These are phyloP conservation scores for Drechslerella coelobrocha DNA, from an alignment of 2,329 filamentous ascomycete species.

Conservation along the genomic window DNA sequence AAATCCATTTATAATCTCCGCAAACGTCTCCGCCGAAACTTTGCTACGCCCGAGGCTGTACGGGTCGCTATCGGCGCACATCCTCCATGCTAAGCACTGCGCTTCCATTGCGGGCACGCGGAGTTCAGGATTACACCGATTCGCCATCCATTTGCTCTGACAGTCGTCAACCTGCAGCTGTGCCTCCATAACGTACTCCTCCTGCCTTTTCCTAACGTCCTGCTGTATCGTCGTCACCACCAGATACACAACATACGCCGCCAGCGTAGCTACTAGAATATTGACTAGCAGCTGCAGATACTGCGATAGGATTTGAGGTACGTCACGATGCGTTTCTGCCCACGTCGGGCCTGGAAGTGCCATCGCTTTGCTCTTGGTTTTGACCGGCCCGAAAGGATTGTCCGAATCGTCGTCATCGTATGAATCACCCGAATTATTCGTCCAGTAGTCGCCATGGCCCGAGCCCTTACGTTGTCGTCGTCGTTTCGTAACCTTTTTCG, in stretches of 20 bases:
- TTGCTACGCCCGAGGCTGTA: conserved; percentile 77
- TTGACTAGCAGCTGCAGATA: conserved; percentile 71
- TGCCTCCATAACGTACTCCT: conserved; percentile 72
- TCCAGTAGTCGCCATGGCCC: conserved; percentile 21
- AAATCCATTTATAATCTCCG: conserved; percentile 91
- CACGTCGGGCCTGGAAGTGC: conserved; percentile 31
- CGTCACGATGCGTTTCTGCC: conserved; percentile 66
- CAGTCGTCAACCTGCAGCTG: conserved; percentile 77
- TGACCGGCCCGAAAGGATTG: conserved; percentile 13
- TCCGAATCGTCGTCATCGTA: conserved; percentile 36
- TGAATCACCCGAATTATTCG: conserved; percentile 34
- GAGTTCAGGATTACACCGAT: conserved; percentile 72
- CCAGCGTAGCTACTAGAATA: conserved; percentile 65
- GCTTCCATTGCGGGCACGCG: conserved; percentile 75
- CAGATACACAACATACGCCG: conserved; percentile 72
- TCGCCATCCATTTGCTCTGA: conserved; percentile 74
- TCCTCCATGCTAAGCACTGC: conserved; percentile 79
- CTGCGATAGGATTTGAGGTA: conserved; percentile 67
- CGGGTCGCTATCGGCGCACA: conserved; percentile 86
- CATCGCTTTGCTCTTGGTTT: neutral
- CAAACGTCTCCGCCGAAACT: conserved; percentile 84
- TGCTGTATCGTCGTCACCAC: conserved; percentile 73
- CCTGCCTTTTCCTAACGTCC: conserved; percentile 76
- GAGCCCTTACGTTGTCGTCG: conserved; percentile 35
- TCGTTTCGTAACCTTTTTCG: conserved; percentile 32